Evolutionary conservation across 1,284 basidiomycete species (phyloP).

Genomic region (Ustilago shanxiensis): DNA sequence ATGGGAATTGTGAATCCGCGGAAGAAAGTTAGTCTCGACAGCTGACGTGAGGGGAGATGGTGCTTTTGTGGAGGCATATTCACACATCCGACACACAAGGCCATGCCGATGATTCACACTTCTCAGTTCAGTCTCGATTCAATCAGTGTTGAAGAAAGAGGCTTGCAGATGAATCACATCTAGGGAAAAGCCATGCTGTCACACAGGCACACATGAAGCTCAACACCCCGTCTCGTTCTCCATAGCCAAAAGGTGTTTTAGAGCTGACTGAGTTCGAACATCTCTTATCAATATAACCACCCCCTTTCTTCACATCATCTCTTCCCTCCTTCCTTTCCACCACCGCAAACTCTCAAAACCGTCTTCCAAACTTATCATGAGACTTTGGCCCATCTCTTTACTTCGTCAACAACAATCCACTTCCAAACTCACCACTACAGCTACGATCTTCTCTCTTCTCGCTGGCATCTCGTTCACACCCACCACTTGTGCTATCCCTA

Average conservation of each 20-base stretch:
- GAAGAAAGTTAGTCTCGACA: slow-evolving; percentile 20
- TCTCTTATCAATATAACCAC: too few relatives aligned
- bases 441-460: neutral
- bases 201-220: too few relatives aligned
- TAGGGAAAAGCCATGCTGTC: neutral
- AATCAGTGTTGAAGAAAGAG: too few relatives aligned
- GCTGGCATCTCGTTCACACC: neutral
- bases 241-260: too few relatives aligned
- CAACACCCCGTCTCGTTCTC: too few relatives aligned
- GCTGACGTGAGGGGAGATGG: neutral
- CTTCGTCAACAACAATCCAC: neutral
- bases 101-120: neutral
- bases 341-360: neutral
- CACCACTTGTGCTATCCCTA: neutral
- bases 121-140: too few relatives aligned
- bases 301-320: neutral
- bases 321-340: neutral
- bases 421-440: neutral
- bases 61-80: slow-evolving; percentile 8
- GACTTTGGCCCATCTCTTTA: slow-evolving; percentile 7
- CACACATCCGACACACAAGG: too few relatives aligned
- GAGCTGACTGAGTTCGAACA: too few relatives aligned
- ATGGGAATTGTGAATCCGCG: slow-evolving; percentile 11
- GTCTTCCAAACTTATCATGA: neutral
- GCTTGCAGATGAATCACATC: slow-evolving; percentile 4